A percentile compares a stretch with the other conserved stretches of the same genome.
Conservation (phyloP, 169 alveolate genomes). For the Cryptosporidium baileyi region DNA sequence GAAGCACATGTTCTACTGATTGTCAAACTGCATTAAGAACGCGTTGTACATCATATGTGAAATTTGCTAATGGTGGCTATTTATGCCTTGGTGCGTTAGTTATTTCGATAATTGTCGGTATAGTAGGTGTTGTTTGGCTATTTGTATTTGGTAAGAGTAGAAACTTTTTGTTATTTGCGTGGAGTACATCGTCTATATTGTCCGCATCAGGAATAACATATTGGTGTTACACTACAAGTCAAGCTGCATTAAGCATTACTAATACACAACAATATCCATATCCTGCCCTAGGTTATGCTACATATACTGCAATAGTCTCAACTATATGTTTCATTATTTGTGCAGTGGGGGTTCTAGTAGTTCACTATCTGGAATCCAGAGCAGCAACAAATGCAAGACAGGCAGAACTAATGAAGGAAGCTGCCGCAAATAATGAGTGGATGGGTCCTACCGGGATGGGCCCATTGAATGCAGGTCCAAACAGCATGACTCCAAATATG, state of each 20-base stretch:
- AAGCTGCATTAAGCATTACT: slow-evolving; percentile 26
- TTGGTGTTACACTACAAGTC: slow-evolving; percentile 57
- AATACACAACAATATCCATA: slow-evolving; percentile 66
- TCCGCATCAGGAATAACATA: slow-evolving; percentile 47
- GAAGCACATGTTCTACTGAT: slow-evolving; percentile 56
- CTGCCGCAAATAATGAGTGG: slow-evolving; percentile 50
- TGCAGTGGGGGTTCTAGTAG: slow-evolving; percentile 58
- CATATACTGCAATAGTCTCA: slow-evolving; percentile 42
- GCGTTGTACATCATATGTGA: slow-evolving; percentile 58
- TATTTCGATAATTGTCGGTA: slow-evolving; percentile 56
- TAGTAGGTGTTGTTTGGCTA: slow-evolving; percentile 59
- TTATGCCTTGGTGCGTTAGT: slow-evolving; percentile 57
- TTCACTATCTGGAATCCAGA: slow-evolving; percentile 45
- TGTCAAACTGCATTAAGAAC: slow-evolving; percentile 69
- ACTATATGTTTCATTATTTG: slow-evolving; percentile 37
- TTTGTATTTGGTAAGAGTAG: slow-evolving; percentile 65
- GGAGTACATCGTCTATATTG: slow-evolving; percentile 66
- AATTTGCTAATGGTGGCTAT: slow-evolving; percentile 69
- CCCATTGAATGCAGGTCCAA: slow-evolving; percentile 40
- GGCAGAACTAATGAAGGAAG: slow-evolving; percentile 63
- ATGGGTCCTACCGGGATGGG: slow-evolving; percentile 53
- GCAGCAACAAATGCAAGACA: slow-evolving; percentile 55
- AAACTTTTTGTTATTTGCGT: slow-evolving; percentile 60
- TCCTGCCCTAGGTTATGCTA: slow-evolving; percentile 48
- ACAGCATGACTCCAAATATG: slow-evolving; percentile 50